These are phyloP conservation scores for Ophiostoma piceae DNA, from an alignment of 2,329 filamentous ascomycete genomes.

Conservation along the genomic window DNA sequence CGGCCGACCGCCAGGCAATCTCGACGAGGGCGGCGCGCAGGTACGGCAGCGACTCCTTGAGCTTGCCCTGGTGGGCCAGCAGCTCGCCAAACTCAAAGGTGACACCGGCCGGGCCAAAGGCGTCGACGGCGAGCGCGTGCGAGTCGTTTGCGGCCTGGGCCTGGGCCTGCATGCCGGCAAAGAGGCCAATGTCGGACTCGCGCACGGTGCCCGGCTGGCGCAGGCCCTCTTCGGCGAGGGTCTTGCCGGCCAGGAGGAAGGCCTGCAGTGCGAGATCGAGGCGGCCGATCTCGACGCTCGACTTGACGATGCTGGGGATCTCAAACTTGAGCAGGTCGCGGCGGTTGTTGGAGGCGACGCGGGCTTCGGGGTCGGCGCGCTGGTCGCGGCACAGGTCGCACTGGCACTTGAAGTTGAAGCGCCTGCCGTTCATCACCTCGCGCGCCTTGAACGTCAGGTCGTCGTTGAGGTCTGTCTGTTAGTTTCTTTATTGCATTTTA, in stretches of 20 bases:
- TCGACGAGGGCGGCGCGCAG: slow-evolving; percentile 21
- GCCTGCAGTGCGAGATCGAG: slow-evolving; percentile 28
- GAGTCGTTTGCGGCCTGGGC: background rate
- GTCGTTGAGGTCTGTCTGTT: slow-evolving; percentile 24
- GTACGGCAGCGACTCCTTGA: slow-evolving; percentile 14
- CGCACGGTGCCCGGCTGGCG: slow-evolving; percentile 7
- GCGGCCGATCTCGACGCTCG: background rate
- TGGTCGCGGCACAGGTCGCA: slow-evolving; percentile 29
- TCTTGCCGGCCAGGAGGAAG: background rate
- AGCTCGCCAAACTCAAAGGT: slow-evolving; percentile 15
- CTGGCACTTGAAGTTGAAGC: slow-evolving; percentile 32
- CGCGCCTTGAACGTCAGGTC: slow-evolving; percentile 28
- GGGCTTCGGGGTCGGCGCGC: slow-evolving; percentile 3
- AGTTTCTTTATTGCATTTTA: background rate
- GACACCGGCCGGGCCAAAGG: slow-evolving; percentile 22
- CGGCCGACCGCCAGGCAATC: slow-evolving; percentile 15
- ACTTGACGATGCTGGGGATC: background rate
- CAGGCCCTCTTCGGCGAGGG: slow-evolving; percentile 14
- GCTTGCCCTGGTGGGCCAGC: background rate
- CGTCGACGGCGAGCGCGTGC: slow-evolving; percentile 15
- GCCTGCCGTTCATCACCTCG: slow-evolving; percentile 24
- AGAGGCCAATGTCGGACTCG: background rate
- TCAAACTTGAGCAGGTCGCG: slow-evolving; percentile 21
- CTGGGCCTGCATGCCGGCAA: background rate
- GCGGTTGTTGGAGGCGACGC: slow-evolving; percentile 29